phyloP scores from a whole-genome alignment of 495 filamentous ascomycete genomes.

The Hypoxylon fragiforme region DNA sequence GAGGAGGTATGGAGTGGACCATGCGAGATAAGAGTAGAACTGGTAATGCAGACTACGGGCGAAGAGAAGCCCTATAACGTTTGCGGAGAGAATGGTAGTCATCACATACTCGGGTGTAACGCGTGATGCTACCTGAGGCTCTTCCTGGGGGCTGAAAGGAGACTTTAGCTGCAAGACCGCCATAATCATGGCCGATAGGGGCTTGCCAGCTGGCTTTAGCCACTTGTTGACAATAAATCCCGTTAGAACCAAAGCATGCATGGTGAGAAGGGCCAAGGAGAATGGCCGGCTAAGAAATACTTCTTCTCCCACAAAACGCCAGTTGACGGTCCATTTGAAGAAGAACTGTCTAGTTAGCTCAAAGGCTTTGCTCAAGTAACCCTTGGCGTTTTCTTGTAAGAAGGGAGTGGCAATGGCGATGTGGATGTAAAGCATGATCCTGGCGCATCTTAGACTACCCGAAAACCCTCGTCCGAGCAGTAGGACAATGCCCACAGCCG shows the following conservation, averaged over 20 bases:
- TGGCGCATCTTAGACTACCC: conserved; percentile 64
- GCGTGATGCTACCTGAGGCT: conserved; percentile 55
- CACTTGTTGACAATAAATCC: conserved; percentile 60
- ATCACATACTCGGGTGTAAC: conserved; percentile 77
- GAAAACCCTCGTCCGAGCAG: conserved; percentile 69
- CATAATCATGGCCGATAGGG: conserved; percentile 50
- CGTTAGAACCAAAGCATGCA: conserved; percentile 68
- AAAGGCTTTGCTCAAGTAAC: conserved; percentile 81
- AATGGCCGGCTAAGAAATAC: conserved; percentile 77
- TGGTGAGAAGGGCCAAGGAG: conserved; percentile 64
- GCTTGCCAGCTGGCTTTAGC: conserved; percentile 51
- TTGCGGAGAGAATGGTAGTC: conserved; percentile 76
- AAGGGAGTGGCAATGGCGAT: conserved; percentile 79
- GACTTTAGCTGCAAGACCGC: conserved; percentile 57
- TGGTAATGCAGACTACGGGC: conserved; percentile 94
- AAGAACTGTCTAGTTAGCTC: conserved; percentile 87
- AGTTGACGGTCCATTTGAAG: conserved; percentile 99
- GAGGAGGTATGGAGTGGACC: conserved; percentile 88
- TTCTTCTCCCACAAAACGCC: conserved; percentile 87
- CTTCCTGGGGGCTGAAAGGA: conserved; percentile 56
- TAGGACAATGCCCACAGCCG: conserved; percentile 73
- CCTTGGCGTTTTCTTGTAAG: conserved; percentile 62
- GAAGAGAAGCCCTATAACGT: conserved; percentile 84
- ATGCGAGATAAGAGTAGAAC: conserved; percentile 92
- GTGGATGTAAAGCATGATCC: conserved; percentile 74